Base-by-base conservation (phyloP, 805 yeast species). In the Cyberlindnera mycetangii region DNA sequence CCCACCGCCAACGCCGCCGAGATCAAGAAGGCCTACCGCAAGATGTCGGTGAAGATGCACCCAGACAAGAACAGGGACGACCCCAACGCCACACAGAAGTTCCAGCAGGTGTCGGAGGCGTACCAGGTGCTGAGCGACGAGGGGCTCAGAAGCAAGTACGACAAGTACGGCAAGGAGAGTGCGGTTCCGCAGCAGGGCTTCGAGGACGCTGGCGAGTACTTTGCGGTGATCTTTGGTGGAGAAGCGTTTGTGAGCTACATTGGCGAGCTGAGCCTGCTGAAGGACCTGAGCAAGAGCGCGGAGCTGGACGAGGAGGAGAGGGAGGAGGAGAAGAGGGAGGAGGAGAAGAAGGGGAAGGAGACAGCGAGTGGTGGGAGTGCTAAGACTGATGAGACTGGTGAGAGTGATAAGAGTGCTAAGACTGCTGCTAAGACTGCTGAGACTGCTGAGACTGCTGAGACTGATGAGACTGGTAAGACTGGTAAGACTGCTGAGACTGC, bases 181-280 rank as follows among this genome's bases (percentile, higher is more conserved):
- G 83, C 85, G 14, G 77, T 82, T 24, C 85, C 86, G 1, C 71
- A 70, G 40, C 86, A 82, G 50, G 89, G 88, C 4, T 83, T 83
- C 56, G 88, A 59, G 53, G 92, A 85, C 61, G 86, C 92, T 2
- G 71, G 78, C 33, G 89, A 83, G 58, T 80, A 81, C 54, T 83
- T 83, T 60, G 72, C 83, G 4, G 74, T 74, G 68, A 82, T 83
- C 47, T 83, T 89, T 65, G 97, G 97, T 36, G 97, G 97, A 39
- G 95, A 85, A 45, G 95, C 93, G 2, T 89, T 90, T 65, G 76
- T 72, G 27, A 82, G 83, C 39, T 83, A 89, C 74, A 87, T 92
- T 55, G 99, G 99, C 5, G 96, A 93, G 61, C 68, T 89, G 49
- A 78, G 89, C 22, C 71, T 90, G 61, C 65, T 93, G 59, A 80